These are phyloP conservation scores for Colletotrichum eleusines DNA, from an alignment of 2,329 filamentous ascomycete genomes.

Conservation along the genomic window DNA sequence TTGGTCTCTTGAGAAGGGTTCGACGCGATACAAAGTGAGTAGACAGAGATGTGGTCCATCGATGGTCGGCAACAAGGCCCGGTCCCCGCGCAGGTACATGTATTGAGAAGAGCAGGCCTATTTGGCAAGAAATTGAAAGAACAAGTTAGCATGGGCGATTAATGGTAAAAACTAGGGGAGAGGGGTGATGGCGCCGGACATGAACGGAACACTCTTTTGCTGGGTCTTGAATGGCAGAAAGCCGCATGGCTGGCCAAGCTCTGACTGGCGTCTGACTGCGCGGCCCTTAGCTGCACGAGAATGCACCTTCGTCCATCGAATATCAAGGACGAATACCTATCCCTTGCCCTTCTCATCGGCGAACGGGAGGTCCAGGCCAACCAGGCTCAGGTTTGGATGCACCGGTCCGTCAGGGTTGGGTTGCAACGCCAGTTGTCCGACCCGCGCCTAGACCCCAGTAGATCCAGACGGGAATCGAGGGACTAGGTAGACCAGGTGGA, in stretches of 20 bases:
- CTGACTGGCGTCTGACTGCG: conserved; percentile 4
- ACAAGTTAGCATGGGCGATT: conserved; percentile 5
- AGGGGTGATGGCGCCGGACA: conserved; percentile 10
- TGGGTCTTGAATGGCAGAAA: not conserved
- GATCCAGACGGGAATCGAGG: conserved; percentile 22
- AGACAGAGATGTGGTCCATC: not conserved
- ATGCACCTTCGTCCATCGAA: not conserved
- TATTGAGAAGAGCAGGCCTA: conserved; percentile 1
- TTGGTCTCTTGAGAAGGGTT: not conserved
- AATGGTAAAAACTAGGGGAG: conserved; percentile 6
- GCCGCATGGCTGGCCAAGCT: not conserved
- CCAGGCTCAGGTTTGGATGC: not conserved
- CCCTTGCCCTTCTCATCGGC: not conserved
- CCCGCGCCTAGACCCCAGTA: not conserved
- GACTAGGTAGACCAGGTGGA: conserved; percentile 16
- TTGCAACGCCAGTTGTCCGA: conserved; percentile 1
- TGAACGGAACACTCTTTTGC: conserved; percentile 9
- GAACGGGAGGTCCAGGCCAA: conserved; percentile 21
- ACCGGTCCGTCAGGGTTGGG: conserved; percentile 8
- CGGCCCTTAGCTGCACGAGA: not conserved
- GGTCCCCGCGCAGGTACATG: not conserved
- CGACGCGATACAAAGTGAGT: too few species aligned
- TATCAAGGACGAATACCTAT: not conserved
- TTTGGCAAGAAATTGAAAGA: not conserved
- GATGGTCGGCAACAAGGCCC: not conserved